Base-by-base conservation (phyloP, 169 alveolate genomes). In the Plasmodium sp. region DNA sequence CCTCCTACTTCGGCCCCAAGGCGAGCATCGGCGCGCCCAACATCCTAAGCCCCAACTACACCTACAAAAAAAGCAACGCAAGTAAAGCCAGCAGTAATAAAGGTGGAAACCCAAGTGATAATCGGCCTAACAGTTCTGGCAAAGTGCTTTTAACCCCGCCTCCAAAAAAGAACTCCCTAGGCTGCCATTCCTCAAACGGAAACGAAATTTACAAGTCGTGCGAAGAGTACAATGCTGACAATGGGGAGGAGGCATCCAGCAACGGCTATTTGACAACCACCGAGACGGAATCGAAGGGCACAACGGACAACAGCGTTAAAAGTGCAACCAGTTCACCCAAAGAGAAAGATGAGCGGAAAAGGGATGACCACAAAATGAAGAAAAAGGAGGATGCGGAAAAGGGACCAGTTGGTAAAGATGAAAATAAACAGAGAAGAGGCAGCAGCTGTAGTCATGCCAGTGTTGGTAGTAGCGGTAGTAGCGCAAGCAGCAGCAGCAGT, bases 141-240 rank as follows among this genome's bases (percentile, higher is more conserved):
- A 54, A 83, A 31, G 18, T 10, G 18, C 12, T 27, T 10, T 83
- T 83, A 43, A 22, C 39, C 27, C 67, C 56, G 18, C 91, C 81
- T 34, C 80, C 36, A 14, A 85, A 85, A 54, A 85, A 75, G 67
- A 85, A 85, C 80, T 75, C 93, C 2, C 16, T 75, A 33, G 77
- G 36, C 4, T 85, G n/a, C 48, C 43, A 85, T 85, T 85, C 93
- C 22, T 85, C 93, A 33, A 85, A 85, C 33, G 93, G 93, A 39
- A 85, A 85, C 71, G 93, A 85, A 45, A 51, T 85, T n/a, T 85
- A 85, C 80, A 85, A 85, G 43, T 85, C 93, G 0, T 85, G 93
- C 43, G 93, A 85, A 51, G 93, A 85, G 45, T 85, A 85, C 67
- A 74, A 75, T 43, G 54, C 33, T 41, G 92, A 84, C 81, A 73